Evolutionary conservation across 495 filamentous ascomycete genomes (phyloP).

Genomic region (Lasiosphaeria ovina): DNA sequence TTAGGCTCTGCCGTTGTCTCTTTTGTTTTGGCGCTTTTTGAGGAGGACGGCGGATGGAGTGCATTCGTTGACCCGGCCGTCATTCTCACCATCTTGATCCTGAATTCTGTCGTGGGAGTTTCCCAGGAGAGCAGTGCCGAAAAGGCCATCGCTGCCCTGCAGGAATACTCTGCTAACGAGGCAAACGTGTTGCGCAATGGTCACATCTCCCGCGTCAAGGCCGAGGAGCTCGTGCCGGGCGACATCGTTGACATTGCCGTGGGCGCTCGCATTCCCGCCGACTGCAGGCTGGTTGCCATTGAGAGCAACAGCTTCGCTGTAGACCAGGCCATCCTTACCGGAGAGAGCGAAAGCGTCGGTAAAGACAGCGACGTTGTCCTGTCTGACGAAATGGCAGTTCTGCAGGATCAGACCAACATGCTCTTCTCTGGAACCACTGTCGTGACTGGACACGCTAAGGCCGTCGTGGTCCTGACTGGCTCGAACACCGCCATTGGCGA

Average conservation of each 20-base stretch:
- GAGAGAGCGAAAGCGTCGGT: slow-evolving; percentile 94
- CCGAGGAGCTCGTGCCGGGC: slow-evolving; percentile 93
- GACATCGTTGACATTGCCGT: slow-evolving; percentile 88
- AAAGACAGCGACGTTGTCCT: slow-evolving; percentile 70
- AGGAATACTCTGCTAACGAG: slow-evolving; percentile 98
- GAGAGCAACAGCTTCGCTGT: slow-evolving; percentile 96
- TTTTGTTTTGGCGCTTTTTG: slow-evolving; percentile 90
- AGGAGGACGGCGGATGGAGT: slow-evolving; percentile 89
- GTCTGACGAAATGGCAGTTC: slow-evolving; percentile 80
- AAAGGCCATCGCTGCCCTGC: slow-evolving; percentile 95
- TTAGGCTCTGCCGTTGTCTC: slow-evolving; percentile 92
- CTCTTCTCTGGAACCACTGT: slow-evolving; percentile 98
- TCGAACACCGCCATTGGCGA: slow-evolving; percentile 93
- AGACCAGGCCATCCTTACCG: slow-evolving; percentile 96
- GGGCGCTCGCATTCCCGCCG: slow-evolving; percentile 94
- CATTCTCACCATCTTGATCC: slow-evolving; percentile 93
- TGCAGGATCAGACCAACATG: slow-evolving; percentile 97
- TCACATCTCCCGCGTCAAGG: slow-evolving; percentile 72
- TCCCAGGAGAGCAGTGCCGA: slow-evolving; percentile 98
- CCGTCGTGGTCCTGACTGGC: slow-evolving; percentile 89
- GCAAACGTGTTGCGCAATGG: slow-evolving; percentile 88
- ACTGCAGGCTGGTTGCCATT: slow-evolving; percentile 86
- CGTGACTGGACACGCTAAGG: slow-evolving; percentile 89
- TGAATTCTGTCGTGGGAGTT: slow-evolving; percentile 96
- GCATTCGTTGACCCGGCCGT: slow-evolving; percentile 98